phyloP scores from a whole-genome alignment of 352 stramenopile species.

The Hyaloperonospora arabidopsidis region DNA sequence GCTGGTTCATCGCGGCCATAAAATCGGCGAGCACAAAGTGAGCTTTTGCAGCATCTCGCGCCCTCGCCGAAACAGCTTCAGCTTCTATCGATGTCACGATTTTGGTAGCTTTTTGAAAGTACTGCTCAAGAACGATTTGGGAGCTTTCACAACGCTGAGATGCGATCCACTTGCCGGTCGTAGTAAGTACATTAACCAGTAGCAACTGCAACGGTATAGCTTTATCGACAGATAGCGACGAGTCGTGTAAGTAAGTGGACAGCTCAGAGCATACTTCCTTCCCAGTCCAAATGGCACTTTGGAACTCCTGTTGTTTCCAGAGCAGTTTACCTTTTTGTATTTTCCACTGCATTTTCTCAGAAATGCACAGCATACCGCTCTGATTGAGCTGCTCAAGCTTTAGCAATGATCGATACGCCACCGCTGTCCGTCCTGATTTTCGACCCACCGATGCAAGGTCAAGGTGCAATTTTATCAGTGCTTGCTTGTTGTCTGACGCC shows the following conservation, averaged over 20 bases:
- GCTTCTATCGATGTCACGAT: slow-evolving; percentile 46
- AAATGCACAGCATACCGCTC: slow-evolving; percentile 23
- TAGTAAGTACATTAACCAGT: slow-evolving; percentile 54
- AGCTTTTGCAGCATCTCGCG: slow-evolving; percentile 56
- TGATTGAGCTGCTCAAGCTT: slow-evolving; percentile 54
- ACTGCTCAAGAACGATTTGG: slow-evolving; percentile 88
- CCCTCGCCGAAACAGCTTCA: slow-evolving; percentile 28
- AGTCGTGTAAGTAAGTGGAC: slow-evolving; percentile 19
- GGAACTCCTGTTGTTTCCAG: slow-evolving; percentile 63
- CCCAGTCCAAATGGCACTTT: slow-evolving; percentile 66
- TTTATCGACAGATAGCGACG: slow-evolving; percentile 10
- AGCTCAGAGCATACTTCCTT: slow-evolving; percentile 52
- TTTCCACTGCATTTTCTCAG: slow-evolving; percentile 50
- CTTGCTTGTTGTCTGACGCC: slow-evolving; percentile 14
- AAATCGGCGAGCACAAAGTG: slow-evolving; percentile 87
- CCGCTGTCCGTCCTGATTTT: slow-evolving; percentile 53
- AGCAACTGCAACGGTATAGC: slow-evolving; percentile 38
- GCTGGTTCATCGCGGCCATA: slow-evolving; percentile 88
- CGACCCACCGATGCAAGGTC: slow-evolving; percentile 48
- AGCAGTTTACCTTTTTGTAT: slow-evolving; percentile 74
- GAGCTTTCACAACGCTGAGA: slow-evolving; percentile 89
- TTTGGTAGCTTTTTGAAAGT: slow-evolving; percentile 78
- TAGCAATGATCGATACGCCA: slow-evolving; percentile 55
- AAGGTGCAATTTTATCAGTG: slow-evolving; percentile 48
- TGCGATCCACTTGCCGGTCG: slow-evolving; percentile 89